A percentile compares a stretch with the other conserved stretches of the same genome.
Conservation (phyloP, 2,329 filamentous ascomycete genomes). For the Pyricularia sp. region DNA sequence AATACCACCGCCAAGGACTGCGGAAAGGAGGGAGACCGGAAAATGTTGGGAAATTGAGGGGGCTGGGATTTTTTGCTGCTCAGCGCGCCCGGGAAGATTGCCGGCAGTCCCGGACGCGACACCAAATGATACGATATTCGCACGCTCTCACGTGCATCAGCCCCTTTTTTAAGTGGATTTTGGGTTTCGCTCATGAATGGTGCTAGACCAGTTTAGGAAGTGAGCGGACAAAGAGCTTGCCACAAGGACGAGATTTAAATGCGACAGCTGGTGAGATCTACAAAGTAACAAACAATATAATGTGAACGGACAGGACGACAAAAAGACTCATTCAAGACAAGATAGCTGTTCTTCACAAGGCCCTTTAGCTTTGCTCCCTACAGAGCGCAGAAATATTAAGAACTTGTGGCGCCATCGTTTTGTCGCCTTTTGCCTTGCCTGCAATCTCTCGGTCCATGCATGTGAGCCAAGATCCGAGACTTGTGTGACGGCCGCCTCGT, state of each 20-base stretch:
- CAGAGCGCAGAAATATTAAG: background rate
- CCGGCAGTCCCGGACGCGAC: background rate
- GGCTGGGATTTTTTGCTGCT: background rate
- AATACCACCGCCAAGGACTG: background rate
- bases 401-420: background rate
- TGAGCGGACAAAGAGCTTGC: background rate
- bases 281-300: too few relatives aligned
- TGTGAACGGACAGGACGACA: background rate
- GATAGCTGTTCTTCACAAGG: background rate
- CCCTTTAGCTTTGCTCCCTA: background rate
- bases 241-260: background rate
- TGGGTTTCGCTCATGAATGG: background rate
- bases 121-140: background rate
- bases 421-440: background rate
- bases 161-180: background rate
- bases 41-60: background rate
- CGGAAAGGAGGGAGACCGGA: background rate
- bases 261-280: background rate
- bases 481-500: too few relatives aligned
- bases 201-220: background rate
- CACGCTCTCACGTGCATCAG: background rate
- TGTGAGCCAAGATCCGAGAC: background rate
- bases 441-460: background rate
- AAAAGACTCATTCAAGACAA: background rate
- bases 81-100: background rate